Evolutionary conservation across 106 monocot species (phyloP), one percentile per base, ranked within the genome.

Genomic region (Apostasia ramifera): DNA sequence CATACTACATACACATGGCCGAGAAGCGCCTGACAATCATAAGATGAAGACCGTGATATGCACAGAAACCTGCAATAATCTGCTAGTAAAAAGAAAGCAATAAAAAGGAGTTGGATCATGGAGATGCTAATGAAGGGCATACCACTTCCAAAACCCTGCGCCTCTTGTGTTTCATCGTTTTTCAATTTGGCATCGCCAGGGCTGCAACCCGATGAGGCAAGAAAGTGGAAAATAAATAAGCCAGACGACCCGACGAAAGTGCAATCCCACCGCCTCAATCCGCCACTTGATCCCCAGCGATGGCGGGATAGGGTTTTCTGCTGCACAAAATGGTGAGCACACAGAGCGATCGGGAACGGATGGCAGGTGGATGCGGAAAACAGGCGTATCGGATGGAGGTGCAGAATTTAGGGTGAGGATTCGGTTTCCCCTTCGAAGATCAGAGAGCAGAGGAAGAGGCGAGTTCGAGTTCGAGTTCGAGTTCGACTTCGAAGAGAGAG

Each of bases 131-230:
- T 12, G 5, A n/a, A 4, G 4, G 10, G 66, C 79, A 44, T 63
- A 86, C 86, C 82, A 82, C 82, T 62, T 86, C 86, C 66, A 76
- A 61, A 56, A 63, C 82, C 69, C 79, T 72, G 72, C 73, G 60
- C 57, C 74, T 54, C 79, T 80, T 86, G 47, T 69, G 40, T 77
- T 82, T 86, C 86, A 86, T 86, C 61, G 5, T 61, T 61, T 50
- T 64, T 66, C 64, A 55, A 82, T 70, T 78, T 71, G 67, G 77
- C 82, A 86, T 82, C 72, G 46, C 82, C 75, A 51, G 53, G 55
- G 7, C 40, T 8, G 13, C 47, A 40, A 44, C 59, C 44, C 40
- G 49, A 53, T 3, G 26, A 66, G 38, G 6, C 12, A 37, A 15
- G 5, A 6, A 46, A 66, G 8, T 14, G 47, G 1, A 71, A 55